Evolutionary conservation across 352 stramenopile species (phyloP).

Genomic region (Phytophthora syringae): DNA sequence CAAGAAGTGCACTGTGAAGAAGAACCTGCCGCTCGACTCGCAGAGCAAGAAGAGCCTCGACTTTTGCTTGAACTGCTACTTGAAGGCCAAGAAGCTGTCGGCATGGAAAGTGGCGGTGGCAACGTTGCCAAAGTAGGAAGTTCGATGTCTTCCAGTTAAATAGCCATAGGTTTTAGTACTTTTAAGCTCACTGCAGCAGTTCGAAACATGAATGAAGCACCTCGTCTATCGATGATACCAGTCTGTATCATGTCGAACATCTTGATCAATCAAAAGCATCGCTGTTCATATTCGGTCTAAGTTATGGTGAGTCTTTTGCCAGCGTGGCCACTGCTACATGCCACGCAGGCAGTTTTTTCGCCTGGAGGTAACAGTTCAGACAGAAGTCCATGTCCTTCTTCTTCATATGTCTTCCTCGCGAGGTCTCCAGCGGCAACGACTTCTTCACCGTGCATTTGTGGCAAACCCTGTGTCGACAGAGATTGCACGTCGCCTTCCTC

Average conservation of each 20-base stretch:
- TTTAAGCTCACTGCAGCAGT: constrained; percentile 17
- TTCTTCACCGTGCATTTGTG: constrained; percentile 53
- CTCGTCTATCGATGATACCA: too few species aligned
- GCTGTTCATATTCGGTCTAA: background rate
- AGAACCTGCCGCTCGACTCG: constrained; percentile 44
- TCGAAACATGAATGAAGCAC: constrained; percentile 13
- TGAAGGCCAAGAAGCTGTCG: constrained; percentile 57
- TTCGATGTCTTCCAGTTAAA: too few species aligned
- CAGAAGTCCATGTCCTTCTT: constrained; percentile 44
- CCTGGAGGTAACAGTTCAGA: constrained; percentile 40
- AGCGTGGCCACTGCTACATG: constrained; percentile 34
- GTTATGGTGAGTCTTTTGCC: constrained; percentile 9
- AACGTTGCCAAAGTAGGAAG: constrained; percentile 37
- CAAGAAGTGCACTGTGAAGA: constrained; percentile 60
- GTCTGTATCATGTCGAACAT: too few species aligned
- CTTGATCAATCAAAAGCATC: background rate
- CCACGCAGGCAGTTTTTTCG: constrained; percentile 28
- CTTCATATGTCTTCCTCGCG: constrained; percentile 29
- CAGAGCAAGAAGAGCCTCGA: constrained; percentile 50
- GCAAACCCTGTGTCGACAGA: constrained; percentile 37
- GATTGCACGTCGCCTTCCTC: constrained; percentile 20
- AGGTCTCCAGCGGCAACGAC: constrained; percentile 34
- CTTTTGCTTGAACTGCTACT: constrained; percentile 67
- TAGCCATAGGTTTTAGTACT: constrained; percentile 28
- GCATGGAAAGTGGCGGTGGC: constrained; percentile 52